Evolutionary conservation across 768 basidiomycete species (phyloP).

Genomic region (Coprinopsis cinerea): DNA sequence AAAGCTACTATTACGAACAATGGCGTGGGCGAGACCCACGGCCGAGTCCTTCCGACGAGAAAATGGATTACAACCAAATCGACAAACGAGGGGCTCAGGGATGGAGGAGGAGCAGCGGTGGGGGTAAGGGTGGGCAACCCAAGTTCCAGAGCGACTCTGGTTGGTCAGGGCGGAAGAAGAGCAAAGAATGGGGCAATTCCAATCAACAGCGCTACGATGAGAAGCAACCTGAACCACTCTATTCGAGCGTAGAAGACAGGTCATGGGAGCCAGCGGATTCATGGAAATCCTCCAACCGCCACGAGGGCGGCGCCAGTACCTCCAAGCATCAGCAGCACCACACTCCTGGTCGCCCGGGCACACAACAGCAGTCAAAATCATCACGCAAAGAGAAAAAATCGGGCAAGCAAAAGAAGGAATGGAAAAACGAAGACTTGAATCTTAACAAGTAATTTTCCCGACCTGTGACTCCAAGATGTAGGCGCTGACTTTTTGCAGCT

Average conservation of each 20-base stretch:
- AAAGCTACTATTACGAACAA: conserved; percentile 31
- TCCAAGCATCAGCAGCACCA: conserved; percentile 29
- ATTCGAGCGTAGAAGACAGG: conserved; percentile 39
- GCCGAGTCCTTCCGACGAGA: conserved; percentile 28
- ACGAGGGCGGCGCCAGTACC: conserved; percentile 5
- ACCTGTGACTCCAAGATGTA: conserved; percentile 7
- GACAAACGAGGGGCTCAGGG: conserved; percentile 28
- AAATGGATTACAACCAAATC: conserved; percentile 24
- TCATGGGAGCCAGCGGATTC: conserved; percentile 69
- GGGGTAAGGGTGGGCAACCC: conserved; percentile 30
- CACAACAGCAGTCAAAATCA: conserved; percentile 24
- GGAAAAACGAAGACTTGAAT: conserved; percentile 57
- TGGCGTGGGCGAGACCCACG: conserved; percentile 22
- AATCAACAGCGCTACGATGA: conserved; percentile 20
- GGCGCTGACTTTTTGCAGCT: conserved; percentile 33
- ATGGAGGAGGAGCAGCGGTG: conserved; percentile 34
- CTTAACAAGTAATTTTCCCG: conserved; percentile 57
- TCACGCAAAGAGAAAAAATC: conserved; percentile 27
- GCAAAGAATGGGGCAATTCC: conserved; percentile 33
- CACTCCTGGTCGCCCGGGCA: conserved; percentile 31
- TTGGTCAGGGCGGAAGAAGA: conserved; percentile 48
- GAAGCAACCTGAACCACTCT: conserved; percentile 24
- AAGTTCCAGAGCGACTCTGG: conserved; percentile 42
- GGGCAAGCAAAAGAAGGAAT: conserved; percentile 40
- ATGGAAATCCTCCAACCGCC: conserved; percentile 45